A percentile compares a stretch with the other conserved stretches of the same genome.
These are phyloP conservation scores for Melastoma malabathricum DNA, from an alignment of 345 rosid species.

Conservation along the genomic window DNA sequence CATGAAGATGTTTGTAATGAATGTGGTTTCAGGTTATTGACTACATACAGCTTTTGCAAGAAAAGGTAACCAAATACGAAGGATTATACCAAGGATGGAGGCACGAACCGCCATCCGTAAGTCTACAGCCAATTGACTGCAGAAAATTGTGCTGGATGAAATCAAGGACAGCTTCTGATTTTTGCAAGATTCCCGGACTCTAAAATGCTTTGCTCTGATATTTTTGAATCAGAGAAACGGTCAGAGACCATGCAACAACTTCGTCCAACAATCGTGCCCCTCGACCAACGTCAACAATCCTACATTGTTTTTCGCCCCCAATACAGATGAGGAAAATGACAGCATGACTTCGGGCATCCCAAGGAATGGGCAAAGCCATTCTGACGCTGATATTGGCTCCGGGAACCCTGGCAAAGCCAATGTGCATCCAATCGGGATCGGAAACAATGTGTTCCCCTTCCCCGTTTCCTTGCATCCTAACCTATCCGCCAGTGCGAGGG, in stretches of 20 bases:
- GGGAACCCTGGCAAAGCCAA: conserved; percentile 22
- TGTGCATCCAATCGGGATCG: conserved; percentile 27
- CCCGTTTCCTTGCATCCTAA: conserved; percentile 53
- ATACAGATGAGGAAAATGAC: conserved; percentile 41
- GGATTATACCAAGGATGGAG: conserved; percentile 65
- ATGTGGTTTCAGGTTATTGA: conserved; percentile 58
- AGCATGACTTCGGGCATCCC: conserved; percentile 22
- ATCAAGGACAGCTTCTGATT: neutral
- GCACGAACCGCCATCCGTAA: conserved; percentile 72
- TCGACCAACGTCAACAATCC: conserved; percentile 19
- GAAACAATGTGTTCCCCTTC: conserved; percentile 31
- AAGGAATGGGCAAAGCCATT: conserved; percentile 23
- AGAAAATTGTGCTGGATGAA: neutral
- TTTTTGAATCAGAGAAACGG: conserved; percentile 36
- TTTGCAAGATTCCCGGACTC: neutral
- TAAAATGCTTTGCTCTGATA: neutral
- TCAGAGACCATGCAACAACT: conserved; percentile 34
- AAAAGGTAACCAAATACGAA: conserved; percentile 59
- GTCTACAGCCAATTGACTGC: neutral
- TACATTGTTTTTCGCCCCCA: conserved; percentile 29
- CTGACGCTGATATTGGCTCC: conserved; percentile 26
- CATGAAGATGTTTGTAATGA: neutral
- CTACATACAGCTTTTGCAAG: conserved; percentile 84
- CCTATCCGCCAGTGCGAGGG: conserved; percentile 25
- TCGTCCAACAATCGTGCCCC: conserved; percentile 25